These are phyloP conservation scores for Kregervanrija delftensis DNA, from an alignment of 805 yeast species.

Conservation along the genomic window DNA sequence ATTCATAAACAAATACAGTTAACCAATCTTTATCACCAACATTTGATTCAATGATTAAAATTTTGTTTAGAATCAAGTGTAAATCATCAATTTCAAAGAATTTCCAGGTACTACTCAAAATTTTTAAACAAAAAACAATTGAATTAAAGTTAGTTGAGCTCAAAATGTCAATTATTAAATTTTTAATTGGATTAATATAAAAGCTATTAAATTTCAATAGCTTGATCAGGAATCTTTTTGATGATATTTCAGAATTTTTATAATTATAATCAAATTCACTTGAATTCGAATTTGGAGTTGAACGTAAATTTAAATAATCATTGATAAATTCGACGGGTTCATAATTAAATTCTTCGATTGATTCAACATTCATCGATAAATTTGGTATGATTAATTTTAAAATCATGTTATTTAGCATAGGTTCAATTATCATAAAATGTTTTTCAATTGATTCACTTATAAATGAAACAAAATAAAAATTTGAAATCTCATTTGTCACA, in stretches of 20 bases:
- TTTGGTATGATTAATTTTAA: constrained; percentile 71
- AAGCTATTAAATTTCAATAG: no score
- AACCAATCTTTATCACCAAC: constrained; percentile 8
- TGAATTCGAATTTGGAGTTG: constrained; percentile 1
- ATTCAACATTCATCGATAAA: constrained; percentile 60
- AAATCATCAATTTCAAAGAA: no score
- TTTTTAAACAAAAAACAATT: no score
- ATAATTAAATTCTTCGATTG: constrained; percentile 68
- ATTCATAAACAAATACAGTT: constrained; percentile 9
- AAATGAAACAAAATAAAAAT: constrained; percentile 59
- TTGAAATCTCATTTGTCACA: constrained; percentile 43
- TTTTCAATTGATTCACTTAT: constrained; percentile 49
- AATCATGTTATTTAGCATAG: constrained; percentile 57
- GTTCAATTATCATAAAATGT: constrained; percentile 50
- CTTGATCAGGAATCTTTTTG: no score
- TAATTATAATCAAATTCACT: no score
- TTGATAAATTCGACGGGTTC: constrained; percentile 89
- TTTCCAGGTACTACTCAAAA: no score
- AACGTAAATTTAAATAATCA: constrained; percentile 31
- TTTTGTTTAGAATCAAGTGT: not conserved
- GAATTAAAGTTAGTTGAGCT: no score
- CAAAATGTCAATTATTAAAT: no score
- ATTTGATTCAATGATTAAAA: not conserved
- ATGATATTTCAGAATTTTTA: no score
- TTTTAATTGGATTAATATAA: no score